Evolutionary conservation across 2,329 filamentous ascomycete species (phyloP), one percentile per base, ranked within the genome.

Genomic region (Aspergillus oerlinghausenensis): DNA sequence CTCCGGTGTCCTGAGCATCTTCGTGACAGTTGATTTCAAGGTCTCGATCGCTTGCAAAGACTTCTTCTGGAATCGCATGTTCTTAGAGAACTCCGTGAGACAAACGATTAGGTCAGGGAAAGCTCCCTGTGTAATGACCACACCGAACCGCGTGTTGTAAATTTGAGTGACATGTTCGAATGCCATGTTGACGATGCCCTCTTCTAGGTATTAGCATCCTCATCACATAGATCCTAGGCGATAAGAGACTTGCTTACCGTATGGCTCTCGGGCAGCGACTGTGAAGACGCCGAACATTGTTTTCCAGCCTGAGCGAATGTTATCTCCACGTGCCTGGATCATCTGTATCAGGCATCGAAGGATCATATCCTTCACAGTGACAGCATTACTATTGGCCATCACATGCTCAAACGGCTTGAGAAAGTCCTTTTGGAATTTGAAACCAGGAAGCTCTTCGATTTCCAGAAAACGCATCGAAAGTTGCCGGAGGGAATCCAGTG

Each of bases 361-460:
- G 49, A 96, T 91, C 88, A 99, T 93, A 66, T 99, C 94, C 75
- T 99, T 99, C 66, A 99, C 94, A 0, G 90, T 87, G 19, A 96
- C 87, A 61, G 94, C 91, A 61, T 82, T 90, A 45, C 92, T 94
- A 72, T 99, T 97, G 56, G 89, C 88, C 78, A 99, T 90, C 65
- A 99, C 92, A 72, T 97, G 91, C 77, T 99, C 93, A 66, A 99
- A 99, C 0, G 95, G 94, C 75, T 97, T 97, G 54, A 99, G 77
- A 73, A 99, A 99, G 71, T 99, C 93, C 73, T 99, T 99, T 68
- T 99, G 94, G 70, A 99, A 99, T 74, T 97, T 97, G 84, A 99
- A 99, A 68, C 95, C 94, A 1, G 94, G 91, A 64, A 99, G 77
- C 73, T 99, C 94, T 71, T 96, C 94, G 59, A 97, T 92, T 74